phyloP scores from a whole-genome alignment of 805 yeast species.

The Ogataea sp. region DNA sequence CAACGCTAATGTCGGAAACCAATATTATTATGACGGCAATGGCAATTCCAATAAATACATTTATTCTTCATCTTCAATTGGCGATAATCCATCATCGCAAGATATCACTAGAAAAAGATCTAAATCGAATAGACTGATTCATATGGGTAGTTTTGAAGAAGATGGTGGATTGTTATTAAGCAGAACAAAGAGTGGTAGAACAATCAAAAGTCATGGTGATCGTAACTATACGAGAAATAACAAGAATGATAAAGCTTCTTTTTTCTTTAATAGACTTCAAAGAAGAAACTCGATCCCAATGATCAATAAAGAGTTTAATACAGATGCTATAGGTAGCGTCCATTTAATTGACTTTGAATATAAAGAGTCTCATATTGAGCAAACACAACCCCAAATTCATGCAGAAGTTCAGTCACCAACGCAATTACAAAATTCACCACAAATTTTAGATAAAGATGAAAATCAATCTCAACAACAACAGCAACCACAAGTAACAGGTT shows the following conservation, averaged over 20 bases:
- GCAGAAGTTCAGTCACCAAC: too few species aligned
- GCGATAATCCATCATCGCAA: not conserved
- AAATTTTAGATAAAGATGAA: too few species aligned
- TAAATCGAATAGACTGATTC: constrained; percentile 2
- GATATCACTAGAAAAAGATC: not conserved
- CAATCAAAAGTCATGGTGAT: not conserved
- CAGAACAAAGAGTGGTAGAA: not conserved
- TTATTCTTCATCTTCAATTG: too few species aligned
- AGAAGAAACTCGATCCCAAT: constrained; percentile 35
- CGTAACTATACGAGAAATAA: too few species aligned
- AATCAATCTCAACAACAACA: too few species aligned
- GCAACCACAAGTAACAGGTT: too few species aligned
- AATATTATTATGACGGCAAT: not conserved
- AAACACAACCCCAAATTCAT: too few species aligned
- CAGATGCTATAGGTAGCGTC: constrained; percentile 13
- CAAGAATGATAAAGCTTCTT: constrained; percentile 1
- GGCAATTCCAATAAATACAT: not conserved
- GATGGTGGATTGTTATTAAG: not conserved
- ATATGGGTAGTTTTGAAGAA: constrained; percentile 4
- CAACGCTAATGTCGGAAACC: not conserved
- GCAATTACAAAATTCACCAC: too few species aligned
- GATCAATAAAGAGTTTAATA: constrained; percentile 24
- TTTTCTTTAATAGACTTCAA: constrained; percentile 15
- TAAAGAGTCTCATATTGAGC: too few species aligned
- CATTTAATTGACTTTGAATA: not conserved